Conservation (phyloP, 2,329 filamentous ascomycete species). For the Aspergillus luchuensis region DNA sequence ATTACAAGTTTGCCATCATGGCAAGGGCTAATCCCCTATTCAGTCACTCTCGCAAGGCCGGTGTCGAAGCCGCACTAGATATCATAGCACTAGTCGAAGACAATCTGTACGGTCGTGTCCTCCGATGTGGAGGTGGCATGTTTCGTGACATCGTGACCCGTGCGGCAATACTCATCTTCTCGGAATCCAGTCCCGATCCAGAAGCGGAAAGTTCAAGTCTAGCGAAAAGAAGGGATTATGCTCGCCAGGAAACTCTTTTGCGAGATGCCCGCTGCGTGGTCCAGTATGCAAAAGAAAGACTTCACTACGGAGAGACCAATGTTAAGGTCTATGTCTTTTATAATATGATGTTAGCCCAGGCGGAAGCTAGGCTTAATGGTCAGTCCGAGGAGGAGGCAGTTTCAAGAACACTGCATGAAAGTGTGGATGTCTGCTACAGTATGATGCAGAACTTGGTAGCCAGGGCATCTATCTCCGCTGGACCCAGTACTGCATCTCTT, state of each 20-base stretch:
- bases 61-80: constrained; percentile 29
- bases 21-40: constrained; percentile 27
- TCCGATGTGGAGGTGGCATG: constrained; percentile 31
- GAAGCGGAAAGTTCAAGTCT: constrained; percentile 17
- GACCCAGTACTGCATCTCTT: background rate
- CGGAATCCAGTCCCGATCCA: constrained; percentile 19
- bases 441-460: constrained; percentile 4
- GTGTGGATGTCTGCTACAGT: constrained; percentile 6
- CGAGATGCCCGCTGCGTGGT: constrained; percentile 25
- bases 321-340: constrained; percentile 34
- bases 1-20: constrained; percentile 28
- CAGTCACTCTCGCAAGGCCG: constrained; percentile 29
- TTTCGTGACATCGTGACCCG: constrained; percentile 33
- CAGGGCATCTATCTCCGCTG: too few species aligned
- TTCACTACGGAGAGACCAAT: constrained; percentile 35
- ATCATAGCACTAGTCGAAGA: constrained; percentile 30
- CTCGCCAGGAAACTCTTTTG: constrained; percentile 16
- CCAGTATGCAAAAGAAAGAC: constrained; percentile 27
- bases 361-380: constrained; percentile 19
- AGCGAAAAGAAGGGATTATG: constrained; percentile 12
- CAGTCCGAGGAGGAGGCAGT: constrained; percentile 6
- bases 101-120: constrained; percentile 25
- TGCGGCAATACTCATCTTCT: constrained; percentile 22
- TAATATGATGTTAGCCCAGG: constrained; percentile 29
- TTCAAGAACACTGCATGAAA: constrained; percentile 1